A percentile compares a stretch with the other conserved stretches of the same genome.
Conservation (phyloP, 2,329 filamentous ascomycete genomes). For the Fusarium euwallaceae region DNA sequence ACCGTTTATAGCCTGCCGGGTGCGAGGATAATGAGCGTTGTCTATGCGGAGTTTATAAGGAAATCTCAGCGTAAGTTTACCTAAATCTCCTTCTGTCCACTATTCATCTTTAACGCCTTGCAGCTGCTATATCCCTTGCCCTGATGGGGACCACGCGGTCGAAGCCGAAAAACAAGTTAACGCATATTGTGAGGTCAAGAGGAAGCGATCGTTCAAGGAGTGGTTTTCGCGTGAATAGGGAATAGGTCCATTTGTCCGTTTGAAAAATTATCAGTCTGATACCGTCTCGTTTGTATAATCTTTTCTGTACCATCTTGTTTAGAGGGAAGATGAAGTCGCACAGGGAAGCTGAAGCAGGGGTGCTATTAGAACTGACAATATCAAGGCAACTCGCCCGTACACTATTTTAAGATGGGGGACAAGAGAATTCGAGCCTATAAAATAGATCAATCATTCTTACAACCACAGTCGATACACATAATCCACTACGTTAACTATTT, state of each 20-base stretch:
- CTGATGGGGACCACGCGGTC: conserved; percentile 1
- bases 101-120: background rate
- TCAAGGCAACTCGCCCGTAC: background rate
- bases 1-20: background rate
- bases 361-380: too few species aligned
- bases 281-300: background rate
- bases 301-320: background rate
- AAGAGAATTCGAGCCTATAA: background rate
- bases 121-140: conserved; percentile 24
- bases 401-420: background rate
- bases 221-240: background rate
- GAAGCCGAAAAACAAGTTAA: conserved; percentile 5
- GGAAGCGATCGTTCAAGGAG: background rate
- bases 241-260: too few species aligned
- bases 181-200: conserved; percentile 14
- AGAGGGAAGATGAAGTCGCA: too few species aligned
- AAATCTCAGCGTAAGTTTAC: conserved; percentile 12
- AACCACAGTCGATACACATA: background rate
- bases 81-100: background rate
- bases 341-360: too few species aligned
- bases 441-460: background rate
- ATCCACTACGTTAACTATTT: background rate
- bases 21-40: conserved; percentile 16
- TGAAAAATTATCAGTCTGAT: background rate
- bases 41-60: conserved; percentile 27